Conservation (phyloP, 2,329 filamentous ascomycete genomes). For the Alternaria viburni region DNA sequence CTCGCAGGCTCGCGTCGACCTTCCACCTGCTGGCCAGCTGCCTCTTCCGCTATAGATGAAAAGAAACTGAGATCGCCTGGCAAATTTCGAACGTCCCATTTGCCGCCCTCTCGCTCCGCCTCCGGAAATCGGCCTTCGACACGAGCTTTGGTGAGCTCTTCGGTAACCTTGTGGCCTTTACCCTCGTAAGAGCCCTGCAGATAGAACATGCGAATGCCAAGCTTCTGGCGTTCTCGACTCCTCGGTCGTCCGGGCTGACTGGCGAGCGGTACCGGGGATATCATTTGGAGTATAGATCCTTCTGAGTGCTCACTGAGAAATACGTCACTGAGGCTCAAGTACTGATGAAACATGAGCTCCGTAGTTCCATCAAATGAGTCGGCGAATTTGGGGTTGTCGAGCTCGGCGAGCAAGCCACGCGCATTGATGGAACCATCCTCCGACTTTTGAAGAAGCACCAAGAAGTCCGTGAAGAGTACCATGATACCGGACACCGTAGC, state of each 20-base stretch:
- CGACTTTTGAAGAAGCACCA: conserved; percentile 78
- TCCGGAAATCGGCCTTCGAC: conserved; percentile 87
- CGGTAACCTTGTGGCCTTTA: conserved; percentile 75
- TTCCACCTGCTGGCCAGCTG: conserved; percentile 65
- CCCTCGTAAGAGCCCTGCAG: conserved; percentile 79
- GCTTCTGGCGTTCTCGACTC: conserved; percentile 37
- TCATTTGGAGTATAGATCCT: conserved; percentile 70
- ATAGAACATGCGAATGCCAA: conserved; percentile 61
- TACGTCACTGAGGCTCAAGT: conserved; percentile 71
- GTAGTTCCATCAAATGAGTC: conserved; percentile 39
- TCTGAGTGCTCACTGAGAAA: conserved; percentile 72
- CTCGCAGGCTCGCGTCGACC: conserved; percentile 71
- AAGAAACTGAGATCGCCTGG: conserved; percentile 62
- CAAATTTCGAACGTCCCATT: conserved; percentile 78
- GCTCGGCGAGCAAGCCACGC: conserved; percentile 79
- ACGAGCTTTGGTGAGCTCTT: conserved; percentile 85
- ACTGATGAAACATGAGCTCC: conserved; percentile 79
- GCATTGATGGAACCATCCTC: conserved; percentile 69
- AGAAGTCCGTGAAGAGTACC: conserved; percentile 81
- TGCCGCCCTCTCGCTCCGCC: conserved; percentile 77
- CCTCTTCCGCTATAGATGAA: conserved; percentile 76
- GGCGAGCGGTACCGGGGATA: conserved; percentile 55
- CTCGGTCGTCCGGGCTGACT: conserved; percentile 38
- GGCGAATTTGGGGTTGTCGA: conserved; percentile 73
- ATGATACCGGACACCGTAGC: conserved; percentile 68